Base-by-base conservation (phyloP, 1,284 basidiomycete genomes). In the Irpex lacteus region DNA sequence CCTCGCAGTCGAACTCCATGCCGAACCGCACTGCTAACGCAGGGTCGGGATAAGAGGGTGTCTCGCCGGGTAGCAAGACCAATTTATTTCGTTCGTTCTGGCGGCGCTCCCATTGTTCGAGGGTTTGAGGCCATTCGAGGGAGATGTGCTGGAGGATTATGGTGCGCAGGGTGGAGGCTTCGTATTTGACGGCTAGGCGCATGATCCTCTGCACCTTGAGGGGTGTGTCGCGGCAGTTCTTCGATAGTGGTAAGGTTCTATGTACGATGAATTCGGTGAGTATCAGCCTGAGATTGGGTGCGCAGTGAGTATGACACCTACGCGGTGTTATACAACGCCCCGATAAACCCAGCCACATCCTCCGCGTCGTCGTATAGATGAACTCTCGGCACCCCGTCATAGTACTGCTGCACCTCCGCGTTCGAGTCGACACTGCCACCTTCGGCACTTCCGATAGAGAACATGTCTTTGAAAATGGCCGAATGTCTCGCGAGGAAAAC, bases 111-210 rank as follows among this genome's bases (percentile, higher is more conserved):
- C 61, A 62, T 5, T 61, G 59, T 18, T 18, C 55, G 2, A 65
- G 61, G 13, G 64, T 65, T 9, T 37, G 34, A 1, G 65, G 63
- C 63, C 65, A 66, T 40, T 69, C 66, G 7, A n/a, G 21, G 18
- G 61, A 54, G 7, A 67, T 54, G 38, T 61, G 55, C 13, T 60
- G 55, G 34, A 18, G 9, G 60, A 62, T 66, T 34, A 5, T n/a
- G 18, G 5, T 9, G 38, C 19, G 18, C 34, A 64, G n/a, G 5
- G 26, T 9, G 5, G 18, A 0, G 3, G 61, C 9, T 3, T 50
- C 34, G 52, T 64, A 64, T 52, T 56, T 60, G 15, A 32, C 21
- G 6, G 53, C 32, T 2, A 61, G 60, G 19, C 58, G 36, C 13
- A 61, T 40, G 11, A 61, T 44, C 4, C 63, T 60, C 3, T 11